Conservation (phyloP, 257 asterid species). For the Solanum corneliomulleri region DNA sequence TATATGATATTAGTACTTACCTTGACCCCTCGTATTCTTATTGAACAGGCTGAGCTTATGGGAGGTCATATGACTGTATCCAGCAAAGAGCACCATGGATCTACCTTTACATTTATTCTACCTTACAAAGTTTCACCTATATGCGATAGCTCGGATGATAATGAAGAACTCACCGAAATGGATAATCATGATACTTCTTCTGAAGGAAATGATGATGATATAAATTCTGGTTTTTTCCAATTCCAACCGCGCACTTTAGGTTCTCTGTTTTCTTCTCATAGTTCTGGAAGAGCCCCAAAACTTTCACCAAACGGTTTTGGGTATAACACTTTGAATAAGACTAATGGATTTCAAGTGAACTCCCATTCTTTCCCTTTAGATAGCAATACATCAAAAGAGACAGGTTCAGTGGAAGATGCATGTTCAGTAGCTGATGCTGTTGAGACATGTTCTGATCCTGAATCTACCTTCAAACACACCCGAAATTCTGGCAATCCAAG, state of each 20-base stretch:
- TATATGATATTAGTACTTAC: background rate
- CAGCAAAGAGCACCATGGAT: constrained; percentile 61
- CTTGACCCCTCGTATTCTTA: background rate
- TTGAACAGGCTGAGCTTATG: constrained; percentile 83
- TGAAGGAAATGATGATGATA: constrained; percentile 52
- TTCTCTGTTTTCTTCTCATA: constrained; percentile 46
- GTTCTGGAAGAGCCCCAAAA: constrained; percentile 33
- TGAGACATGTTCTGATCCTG: constrained; percentile 24
- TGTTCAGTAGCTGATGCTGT: constrained; percentile 24
- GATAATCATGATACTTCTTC: constrained; percentile 28
- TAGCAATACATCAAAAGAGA: constrained; percentile 25
- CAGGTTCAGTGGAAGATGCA: constrained; percentile 32
- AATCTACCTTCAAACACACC: background rate
- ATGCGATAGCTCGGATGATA: constrained; percentile 54
- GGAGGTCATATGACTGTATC: constrained; percentile 78
- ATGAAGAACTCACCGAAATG: constrained; percentile 55
- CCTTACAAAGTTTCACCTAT: constrained; percentile 61
- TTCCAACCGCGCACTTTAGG: constrained; percentile 73
- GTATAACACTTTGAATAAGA: constrained; percentile 10
- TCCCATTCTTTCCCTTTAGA: constrained; percentile 19
- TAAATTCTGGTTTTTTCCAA: constrained; percentile 45
- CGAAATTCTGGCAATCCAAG: constrained; percentile 8
- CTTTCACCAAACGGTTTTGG: constrained; percentile 23
- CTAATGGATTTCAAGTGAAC: constrained; percentile 26
- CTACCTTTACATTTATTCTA: constrained; percentile 67